Base-by-base conservation (phyloP, 2,329 filamentous ascomycete genomes). In the Ophiostoma tasmaniense region DNA sequence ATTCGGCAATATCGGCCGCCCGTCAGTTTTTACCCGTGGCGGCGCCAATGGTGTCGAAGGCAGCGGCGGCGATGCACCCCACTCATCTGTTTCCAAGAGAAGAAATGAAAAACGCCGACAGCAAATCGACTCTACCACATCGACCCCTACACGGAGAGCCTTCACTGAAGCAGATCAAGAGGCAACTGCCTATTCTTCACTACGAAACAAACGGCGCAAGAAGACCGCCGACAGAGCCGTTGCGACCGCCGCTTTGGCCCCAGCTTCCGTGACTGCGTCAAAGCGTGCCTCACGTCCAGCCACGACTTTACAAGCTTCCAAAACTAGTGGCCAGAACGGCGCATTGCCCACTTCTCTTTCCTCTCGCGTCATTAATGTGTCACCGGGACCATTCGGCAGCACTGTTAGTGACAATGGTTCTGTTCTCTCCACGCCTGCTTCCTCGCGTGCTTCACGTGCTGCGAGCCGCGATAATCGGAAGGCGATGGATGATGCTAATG, bases 1-100 rank as follows among this genome's bases (percentile, higher is more conserved):
- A 0, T 85, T 82, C 70, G 83, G 84, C 66, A 86, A 84, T 71
- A 86, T 87, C 7, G 85, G 85, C 8, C 79, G 85, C 0, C 85
- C 85, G 0, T 79, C 71, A 71, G 77, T 67, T 13, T 14, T 28
- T 28, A 14, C 20, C n/a, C 45, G 22, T 45, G 14, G 69, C 13
- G 13, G 37, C 22, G 33, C 14, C 8, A 17, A 10, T 37, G 33
- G n/a, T 7, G 61, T 22, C 61, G 33, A 37, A n/a, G 61, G 61
- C 33, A 22, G 61, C n/a, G 61, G 61, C 7, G 25, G 42, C 11
- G n/a, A 55, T 17, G 64, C 35, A 10, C 35, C 59, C 2, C 28
- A 11, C 33, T 64, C 61, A 8, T 45, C 66, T 11, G 61, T 33
- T 6, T 65, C 33, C 13, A 61, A 64, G 22, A 33, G 14, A n/a